Evolutionary conservation across 2,329 filamentous ascomycete species (phyloP).

Genomic region (Graphiopsis chlorocephala): DNA sequence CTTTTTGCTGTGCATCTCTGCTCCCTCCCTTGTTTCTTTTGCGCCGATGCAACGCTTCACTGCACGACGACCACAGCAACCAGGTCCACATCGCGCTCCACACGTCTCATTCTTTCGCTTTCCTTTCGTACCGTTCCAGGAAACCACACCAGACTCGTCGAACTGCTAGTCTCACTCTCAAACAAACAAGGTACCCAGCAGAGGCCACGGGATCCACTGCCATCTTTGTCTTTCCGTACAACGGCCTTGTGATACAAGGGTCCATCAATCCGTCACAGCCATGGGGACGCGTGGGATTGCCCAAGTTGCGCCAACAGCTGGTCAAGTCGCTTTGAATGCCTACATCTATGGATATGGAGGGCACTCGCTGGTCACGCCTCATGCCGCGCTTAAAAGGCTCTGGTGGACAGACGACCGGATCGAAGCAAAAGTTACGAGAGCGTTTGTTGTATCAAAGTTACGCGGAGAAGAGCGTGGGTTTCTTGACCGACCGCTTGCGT

Average conservation of each 20-base stretch:
- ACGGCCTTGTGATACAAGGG: slow-evolving; percentile 5
- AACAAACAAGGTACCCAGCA: slow-evolving; percentile 11
- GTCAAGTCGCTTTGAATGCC: slow-evolving; percentile 47
- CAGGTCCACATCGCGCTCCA: slow-evolving; percentile 4
- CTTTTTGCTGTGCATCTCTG: not conserved
- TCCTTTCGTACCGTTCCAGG: slow-evolving; percentile 2
- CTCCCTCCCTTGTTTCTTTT: not conserved
- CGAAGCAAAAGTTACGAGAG: slow-evolving; percentile 64
- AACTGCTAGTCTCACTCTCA: slow-evolving; percentile 13
- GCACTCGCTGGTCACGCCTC: slow-evolving; percentile 50
- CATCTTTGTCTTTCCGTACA: slow-evolving; percentile 1
- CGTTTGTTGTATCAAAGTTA: slow-evolving; percentile 65
- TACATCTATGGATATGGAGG: slow-evolving; percentile 51
- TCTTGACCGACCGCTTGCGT: slow-evolving; percentile 61
- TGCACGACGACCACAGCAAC: not conserved
- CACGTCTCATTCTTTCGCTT: not conserved
- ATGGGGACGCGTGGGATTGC: slow-evolving; percentile 37
- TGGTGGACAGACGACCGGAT: slow-evolving; percentile 74
- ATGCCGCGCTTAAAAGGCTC: slow-evolving; percentile 49
- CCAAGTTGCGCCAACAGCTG: slow-evolving; percentile 35
- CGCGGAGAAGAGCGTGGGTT: slow-evolving; percentile 61
- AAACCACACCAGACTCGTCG: slow-evolving; percentile 8
- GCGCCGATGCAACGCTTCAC: slow-evolving; percentile 12
- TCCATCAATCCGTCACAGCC: not conserved
- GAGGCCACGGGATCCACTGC: not conserved